These are phyloP conservation scores for Lentinula boryana DNA, from an alignment of 768 basidiomycete genomes.

Conservation along the genomic window DNA sequence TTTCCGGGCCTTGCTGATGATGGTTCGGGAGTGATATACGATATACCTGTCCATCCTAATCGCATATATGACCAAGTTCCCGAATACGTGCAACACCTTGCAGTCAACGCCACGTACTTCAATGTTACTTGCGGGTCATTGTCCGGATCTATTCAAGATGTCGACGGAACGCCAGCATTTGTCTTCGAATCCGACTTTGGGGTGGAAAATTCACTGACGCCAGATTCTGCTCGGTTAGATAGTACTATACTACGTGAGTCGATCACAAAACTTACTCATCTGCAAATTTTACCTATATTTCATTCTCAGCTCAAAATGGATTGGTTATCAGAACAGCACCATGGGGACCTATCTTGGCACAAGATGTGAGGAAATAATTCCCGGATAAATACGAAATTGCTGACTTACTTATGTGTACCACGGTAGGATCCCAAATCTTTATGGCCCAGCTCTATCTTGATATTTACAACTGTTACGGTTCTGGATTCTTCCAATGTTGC, in stretches of 20 bases:
- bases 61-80: neutral
- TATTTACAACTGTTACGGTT: neutral
- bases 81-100: neutral
- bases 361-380: too few species aligned
- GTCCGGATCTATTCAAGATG: neutral
- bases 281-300: neutral
- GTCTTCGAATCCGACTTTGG: neutral
- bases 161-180: neutral
- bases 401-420: neutral
- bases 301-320: neutral
- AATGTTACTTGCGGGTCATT: constrained; percentile 3
- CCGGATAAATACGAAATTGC: too few species aligned
- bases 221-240: neutral
- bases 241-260: neutral
- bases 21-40: neutral
- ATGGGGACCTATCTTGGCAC: neutral
- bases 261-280: too few species aligned
- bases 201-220: neutral
- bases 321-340: neutral
- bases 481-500: neutral
- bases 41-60: neutral
- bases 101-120: neutral
- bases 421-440: neutral
- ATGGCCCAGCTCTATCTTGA: neutral
- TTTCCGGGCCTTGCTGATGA: neutral